Evolutionary conservation across 305 asterid genomes (phyloP), one percentile per base, ranked within the genome.

Genomic region (Fraxinus sp.): DNA sequence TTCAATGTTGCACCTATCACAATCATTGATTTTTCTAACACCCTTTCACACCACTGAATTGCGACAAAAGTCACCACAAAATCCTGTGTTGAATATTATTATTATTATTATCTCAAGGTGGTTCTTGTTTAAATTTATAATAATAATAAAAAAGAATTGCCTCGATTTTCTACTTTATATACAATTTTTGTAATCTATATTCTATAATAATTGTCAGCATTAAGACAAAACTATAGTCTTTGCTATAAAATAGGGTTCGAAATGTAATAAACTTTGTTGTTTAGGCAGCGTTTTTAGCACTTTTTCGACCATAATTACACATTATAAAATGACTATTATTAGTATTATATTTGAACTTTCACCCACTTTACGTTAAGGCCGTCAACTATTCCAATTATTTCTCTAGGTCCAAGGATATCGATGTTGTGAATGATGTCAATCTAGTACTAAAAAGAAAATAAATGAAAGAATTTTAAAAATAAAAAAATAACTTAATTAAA

Each of bases 171-270:
- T 35, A 5, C 6, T 6, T 3, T 33, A 4, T 33, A 4, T 33
- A 33, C 37, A 35, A 35, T 35, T 35, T 7, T 35, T 35, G 37
- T 35, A 35, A 35, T 35, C 37, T 35, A 5, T 35, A 35, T 35
- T 49, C 33, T 26, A 41, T 75, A 37, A 18, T 41, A 20, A 41
- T 39, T 76, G 62, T 52, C 30, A 41, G 46, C 33, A 11, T 44
- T 52, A 26, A 76, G 79, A 76, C 79, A 76, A 76, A 8, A 76
- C 78, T 37, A 76, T 76, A 13, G n/a, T 20, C 35, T 73, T 28
- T 49, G 6, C 71, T 24, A 55, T 20, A 4, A 22, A 70, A 81
- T 37, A 37, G 62, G 22, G 64, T 52, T n/a, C 8, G 22, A 52
- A 52, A 55, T 55, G 64, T n/a, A 0, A 55, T 16, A 55, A n/a